Base-by-base conservation (phyloP, 1,139 yeast genomes). In the Nakaseomyces glabratus region DNA sequence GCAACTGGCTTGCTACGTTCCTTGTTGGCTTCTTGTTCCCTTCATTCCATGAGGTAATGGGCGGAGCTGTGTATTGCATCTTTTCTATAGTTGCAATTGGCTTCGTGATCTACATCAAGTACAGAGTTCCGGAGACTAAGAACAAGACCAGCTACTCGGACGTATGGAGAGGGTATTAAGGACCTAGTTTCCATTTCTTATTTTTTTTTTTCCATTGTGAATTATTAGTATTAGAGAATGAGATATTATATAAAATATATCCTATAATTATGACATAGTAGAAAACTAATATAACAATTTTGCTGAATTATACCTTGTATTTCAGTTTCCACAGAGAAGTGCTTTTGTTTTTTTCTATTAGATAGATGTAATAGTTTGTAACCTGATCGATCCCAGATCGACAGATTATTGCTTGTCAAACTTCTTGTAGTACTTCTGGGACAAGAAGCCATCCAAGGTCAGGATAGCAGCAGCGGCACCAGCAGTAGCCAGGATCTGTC, bases 1-100 rank as follows among this genome's bases (percentile, higher is more conserved):
- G 85, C 64, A 90, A 88, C 57, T 88, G 97, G 96, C 49, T 82
- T 8, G 82, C 94, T 4, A 86, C 95, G 0, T 88, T 90, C 51
- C 48, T 76, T 1, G 77, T 88, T 25, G 96, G 95, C 0, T 80
- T 69, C 45, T 53, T 74, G 25, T 90, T 90, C 65, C 98, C 98
- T 1, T 61, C 78, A 4, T 58, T 82, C 31, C 76, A 78, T 52
- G 62, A 63, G 18, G 46, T 60, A 6, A 56, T 86, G 28, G 95
- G 94, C 8, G 86, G 95, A 0, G 73, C 73, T 28, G 86, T 82
- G n/a, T 90, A 82, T 59, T 66, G 76, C 39, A 55, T 84, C 9
- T 88, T 90, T 57, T 73, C 93, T 0, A 39, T 53, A 7, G 68
- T 75, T 55, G 72, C 85, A 49, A 57, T 56, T 1, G 40, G 62